Evolutionary conservation across 805 yeast species (phyloP), one percentile per base, ranked within the genome.

Genomic region (Lipomyces yamanashiensis): DNA sequence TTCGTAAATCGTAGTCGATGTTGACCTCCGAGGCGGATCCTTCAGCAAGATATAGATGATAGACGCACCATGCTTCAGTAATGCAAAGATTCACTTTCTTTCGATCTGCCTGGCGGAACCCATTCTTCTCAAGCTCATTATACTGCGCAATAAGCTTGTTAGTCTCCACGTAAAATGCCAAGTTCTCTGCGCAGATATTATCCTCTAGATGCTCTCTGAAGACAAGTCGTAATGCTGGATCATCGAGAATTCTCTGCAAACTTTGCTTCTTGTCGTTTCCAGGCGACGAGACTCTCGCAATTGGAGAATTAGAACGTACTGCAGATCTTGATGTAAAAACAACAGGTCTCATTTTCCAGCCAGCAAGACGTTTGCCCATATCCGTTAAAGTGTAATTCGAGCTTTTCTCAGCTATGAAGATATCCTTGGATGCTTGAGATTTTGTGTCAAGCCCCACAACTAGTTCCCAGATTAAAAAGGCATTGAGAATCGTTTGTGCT

Each of bases 401-500:
- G 52, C 43, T 28, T 49, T 62, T 59, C 53, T 51, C 62, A 17
- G 44, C 21, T 13, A 45, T 37, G 45, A 54, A 44, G 12, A 36
- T 21, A 5, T 12, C 17, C 15, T 37, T 49, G 9, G 52, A 33
- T 12, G 50, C 33, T 33, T 7, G 13, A 15, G 58, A 19, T 13
- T 45, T 45, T 5, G 36, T 12, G n/a, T 59, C 63, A 15, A 56
- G 39, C 3, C 53, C 53, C 17, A 51, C 54, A 21, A 61, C 19
- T 4, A 67, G 56, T 86, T 55, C 63, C 7, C 33, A 57, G 7
- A n/a, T 21, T 5, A 67, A 39, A 49, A 67, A 66, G 71, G 92
- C 79, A 72, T 88, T 89, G 70, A 93, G 82, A 37, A 93, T 89
- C 73, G 85, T 92, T 65, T 92, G 81, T 2, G 98, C 98, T 74